Percentiles rank a stretch among this genome's conserved stretches.
Conservation (phyloP, 139 green algal genomes). For the Desmodesmus armatus region DNA sequence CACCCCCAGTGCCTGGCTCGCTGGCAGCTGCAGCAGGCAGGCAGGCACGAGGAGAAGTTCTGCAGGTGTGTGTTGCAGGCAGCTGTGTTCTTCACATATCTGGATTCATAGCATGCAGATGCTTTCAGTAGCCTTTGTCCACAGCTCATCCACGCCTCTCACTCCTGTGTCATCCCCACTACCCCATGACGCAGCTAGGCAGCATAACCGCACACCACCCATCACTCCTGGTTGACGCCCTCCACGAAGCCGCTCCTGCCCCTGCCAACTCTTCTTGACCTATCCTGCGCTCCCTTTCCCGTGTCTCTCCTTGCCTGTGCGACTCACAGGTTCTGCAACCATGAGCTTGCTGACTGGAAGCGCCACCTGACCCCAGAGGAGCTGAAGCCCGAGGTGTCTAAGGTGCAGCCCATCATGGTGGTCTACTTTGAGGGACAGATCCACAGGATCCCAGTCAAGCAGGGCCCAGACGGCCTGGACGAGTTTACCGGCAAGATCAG, state of each 20-base stretch:
- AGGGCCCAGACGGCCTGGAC: slow-evolving; percentile 62
- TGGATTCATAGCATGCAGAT: no score
- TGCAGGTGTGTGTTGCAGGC: slow-evolving; percentile 64
- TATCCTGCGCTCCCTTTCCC: no score
- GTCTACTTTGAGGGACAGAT: slow-evolving; percentile 78
- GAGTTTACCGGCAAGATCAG: slow-evolving; percentile 71
- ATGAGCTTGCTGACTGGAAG: slow-evolving; percentile 68
- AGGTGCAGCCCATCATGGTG: slow-evolving; percentile 77
- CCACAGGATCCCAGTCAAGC: slow-evolving; percentile 71
- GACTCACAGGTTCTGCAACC: slow-evolving; percentile 65
- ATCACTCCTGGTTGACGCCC: no score
- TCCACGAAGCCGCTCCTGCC: no score
- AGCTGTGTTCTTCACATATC: no score
- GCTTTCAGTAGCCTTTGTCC: no score
- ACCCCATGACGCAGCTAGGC: no score
- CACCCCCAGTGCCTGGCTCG: slow-evolving; percentile 69
- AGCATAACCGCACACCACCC: no score
- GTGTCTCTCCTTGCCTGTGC: no score
- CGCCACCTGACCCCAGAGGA: slow-evolving; percentile 62
- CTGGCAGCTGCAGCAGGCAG: slow-evolving; percentile 76
- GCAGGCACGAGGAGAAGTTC: slow-evolving; percentile 67
- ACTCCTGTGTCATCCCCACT: no score
- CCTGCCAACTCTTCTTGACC: no score
- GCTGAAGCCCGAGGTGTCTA: slow-evolving; percentile 65
- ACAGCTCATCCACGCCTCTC: no score